These are phyloP conservation scores for Oryza meridionalis DNA, from an alignment of 176 grass and related monocot species.

Conservation along the genomic window DNA sequence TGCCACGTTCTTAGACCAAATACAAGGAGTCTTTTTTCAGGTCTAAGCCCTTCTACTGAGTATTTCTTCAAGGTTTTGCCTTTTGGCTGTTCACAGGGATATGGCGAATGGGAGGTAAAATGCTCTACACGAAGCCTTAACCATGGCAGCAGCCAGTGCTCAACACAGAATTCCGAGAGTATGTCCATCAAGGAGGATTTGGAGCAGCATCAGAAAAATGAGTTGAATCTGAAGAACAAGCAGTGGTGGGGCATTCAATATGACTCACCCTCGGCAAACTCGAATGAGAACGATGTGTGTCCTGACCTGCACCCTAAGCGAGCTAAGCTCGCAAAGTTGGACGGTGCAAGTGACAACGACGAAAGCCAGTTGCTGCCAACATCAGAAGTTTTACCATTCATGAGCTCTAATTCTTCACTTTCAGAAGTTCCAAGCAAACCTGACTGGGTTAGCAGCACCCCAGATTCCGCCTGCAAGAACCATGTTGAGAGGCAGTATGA, in stretches of 20 bases:
- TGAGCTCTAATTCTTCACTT: slow-evolving; percentile 56
- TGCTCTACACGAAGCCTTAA: slow-evolving; percentile 66
- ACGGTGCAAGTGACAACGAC: slow-evolving; percentile 57
- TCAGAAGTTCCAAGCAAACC: slow-evolving; percentile 61
- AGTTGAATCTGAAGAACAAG: slow-evolving; percentile 41
- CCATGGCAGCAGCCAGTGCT: slow-evolving; percentile 54
- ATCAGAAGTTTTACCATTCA: slow-evolving; percentile 56
- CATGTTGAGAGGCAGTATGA: slow-evolving; percentile 75
- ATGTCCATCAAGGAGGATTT: slow-evolving; percentile 48
- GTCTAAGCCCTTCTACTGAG: slow-evolving; percentile 71
- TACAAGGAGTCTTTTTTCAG: slow-evolving; percentile 62
- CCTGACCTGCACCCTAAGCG: slow-evolving; percentile 50
- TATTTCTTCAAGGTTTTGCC: slow-evolving; percentile 73
- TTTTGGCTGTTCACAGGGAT: slow-evolving; percentile 58
- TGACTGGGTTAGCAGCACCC: slow-evolving; percentile 53
- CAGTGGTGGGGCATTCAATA: slow-evolving; percentile 51
- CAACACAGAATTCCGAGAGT: slow-evolving; percentile 62
- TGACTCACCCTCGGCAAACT: slow-evolving; percentile 83
- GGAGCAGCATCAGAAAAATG: slow-evolving; percentile 43
- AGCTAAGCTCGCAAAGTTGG: slow-evolving; percentile 51
- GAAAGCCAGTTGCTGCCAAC: slow-evolving; percentile 55
- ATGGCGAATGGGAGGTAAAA: slow-evolving; percentile 61
- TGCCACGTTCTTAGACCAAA: slow-evolving; percentile 66
- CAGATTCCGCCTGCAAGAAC: slow-evolving; percentile 64
- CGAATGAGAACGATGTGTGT: slow-evolving; percentile 69